A percentile compares a stretch with the other conserved stretches of the same genome.
These are phyloP conservation scores for Plasmodium vinckei DNA, from an alignment of 169 alveolate genomes.

Conservation along the genomic window DNA sequence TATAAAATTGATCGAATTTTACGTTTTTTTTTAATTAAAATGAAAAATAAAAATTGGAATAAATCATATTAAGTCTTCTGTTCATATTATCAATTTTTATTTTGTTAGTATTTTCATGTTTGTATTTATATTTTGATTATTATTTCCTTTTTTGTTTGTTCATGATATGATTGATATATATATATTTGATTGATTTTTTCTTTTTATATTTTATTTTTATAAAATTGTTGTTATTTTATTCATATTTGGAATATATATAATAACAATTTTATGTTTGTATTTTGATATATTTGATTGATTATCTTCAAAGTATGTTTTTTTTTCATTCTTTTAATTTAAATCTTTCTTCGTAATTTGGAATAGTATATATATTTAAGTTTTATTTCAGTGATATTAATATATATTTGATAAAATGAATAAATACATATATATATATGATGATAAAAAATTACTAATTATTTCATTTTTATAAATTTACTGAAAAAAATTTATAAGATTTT, in stretches of 20 bases:
- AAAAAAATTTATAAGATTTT: too few species aligned
- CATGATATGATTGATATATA: neutral
- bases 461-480: too few species aligned
- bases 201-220: conserved; percentile 10
- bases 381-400: too few species aligned
- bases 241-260: neutral
- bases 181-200: neutral
- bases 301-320: neutral
- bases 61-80: neutral
- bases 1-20: conserved; percentile 3
- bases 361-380: neutral
- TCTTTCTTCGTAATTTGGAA: neutral
- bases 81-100: neutral
- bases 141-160: neutral
- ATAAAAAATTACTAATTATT: too few species aligned
- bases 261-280: neutral
- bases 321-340: neutral
- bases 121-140: neutral
- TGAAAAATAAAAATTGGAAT: neutral
- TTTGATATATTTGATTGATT: too few species aligned
- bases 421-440: too few species aligned
- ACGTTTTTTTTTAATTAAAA: neutral
- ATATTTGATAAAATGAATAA: too few species aligned
- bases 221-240: conserved; percentile 25
- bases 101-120: neutral